Base-by-base conservation (phyloP, 139 green algal species). In the Tetradesmus obliquus region DNA sequence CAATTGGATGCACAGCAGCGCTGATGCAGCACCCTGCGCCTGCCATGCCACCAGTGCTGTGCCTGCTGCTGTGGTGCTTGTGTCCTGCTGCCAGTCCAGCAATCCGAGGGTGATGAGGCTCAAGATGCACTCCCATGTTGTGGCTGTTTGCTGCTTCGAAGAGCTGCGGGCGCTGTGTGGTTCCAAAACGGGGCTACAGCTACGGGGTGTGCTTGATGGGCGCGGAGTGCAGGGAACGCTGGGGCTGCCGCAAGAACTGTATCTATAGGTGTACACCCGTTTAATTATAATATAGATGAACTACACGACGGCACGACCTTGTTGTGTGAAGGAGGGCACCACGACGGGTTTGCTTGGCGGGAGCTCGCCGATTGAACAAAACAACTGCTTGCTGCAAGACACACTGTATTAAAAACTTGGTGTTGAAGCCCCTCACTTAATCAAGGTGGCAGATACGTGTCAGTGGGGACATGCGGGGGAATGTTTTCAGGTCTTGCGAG, bases 11-110 rank as follows among this genome's bases (percentile, higher is more conserved):
- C 22, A 80, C 72, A 51, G 72, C 20, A 45, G 20, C 20, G 13
- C 7, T 19, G 19, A 12, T 58, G 84, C 32, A 12, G 55, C 22
- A 24, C 5, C 58, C 84, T n/a, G n/a, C 84, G 0, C 4, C 55
- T 32, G 24, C 66, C 15, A 24, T 8, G 22, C 17, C 19, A 71
- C 60, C 66, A 62, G 45, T 83, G 81, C 80, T 88, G 32, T 4
- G 22, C 51, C 60, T 69, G 88, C 83, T 76, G 55, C 83, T 88
- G 83, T 55, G 51, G 10, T 57, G 24, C 32, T 22, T 84, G 79
- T 9, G 57, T 0, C 60, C 60, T 71, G 3, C 60, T 71, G 60
- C 60, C 60, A 71, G 60, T 22, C 60, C 60, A 71, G 60, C 60
- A 22, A 19, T 71, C 10, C 7, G 60, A 15, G 60, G 60, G 9